phyloP scores from a whole-genome alignment of 352 stramenopile genomes.

The Phytopythium cucurbitacearum region DNA sequence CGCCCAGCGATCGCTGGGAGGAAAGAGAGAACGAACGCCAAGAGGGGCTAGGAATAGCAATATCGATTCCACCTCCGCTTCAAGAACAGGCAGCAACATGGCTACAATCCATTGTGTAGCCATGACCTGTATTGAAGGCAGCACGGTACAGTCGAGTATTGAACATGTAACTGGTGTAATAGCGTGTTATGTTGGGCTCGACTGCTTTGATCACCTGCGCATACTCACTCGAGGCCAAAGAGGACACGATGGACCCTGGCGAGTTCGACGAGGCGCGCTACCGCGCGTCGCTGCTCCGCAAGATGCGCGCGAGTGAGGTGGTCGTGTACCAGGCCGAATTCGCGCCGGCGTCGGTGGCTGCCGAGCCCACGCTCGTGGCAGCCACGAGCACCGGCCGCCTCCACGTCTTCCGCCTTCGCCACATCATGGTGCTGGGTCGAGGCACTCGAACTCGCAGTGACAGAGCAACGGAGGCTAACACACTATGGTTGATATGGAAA shows the following conservation, averaged over 20 bases:
- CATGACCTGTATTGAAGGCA: too few relatives aligned
- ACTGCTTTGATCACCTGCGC: too few relatives aligned
- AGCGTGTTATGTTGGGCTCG: too few relatives aligned
- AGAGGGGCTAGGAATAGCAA: too few relatives aligned
- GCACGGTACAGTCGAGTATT: too few relatives aligned
- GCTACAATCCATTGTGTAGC: too few relatives aligned
- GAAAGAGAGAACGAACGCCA: too few relatives aligned
- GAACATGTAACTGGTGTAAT: too few relatives aligned
- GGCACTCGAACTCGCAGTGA: not conserved
- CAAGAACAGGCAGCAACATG: too few relatives aligned
- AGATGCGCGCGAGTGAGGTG: conserved; percentile 47
- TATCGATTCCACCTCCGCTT: too few relatives aligned
- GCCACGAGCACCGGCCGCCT: conserved; percentile 59
- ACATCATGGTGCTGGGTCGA: conserved; percentile 24
- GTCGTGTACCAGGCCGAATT: conserved; percentile 58
- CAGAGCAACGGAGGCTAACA: not conserved
- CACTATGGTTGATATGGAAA: not conserved
- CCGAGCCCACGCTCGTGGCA: conserved; percentile 44
- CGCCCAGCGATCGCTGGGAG: too few relatives aligned
- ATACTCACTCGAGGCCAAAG: too few relatives aligned
- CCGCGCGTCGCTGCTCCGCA: conserved; percentile 39
- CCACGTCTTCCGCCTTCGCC: conserved; percentile 48
- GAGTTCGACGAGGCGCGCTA: conserved; percentile 53
- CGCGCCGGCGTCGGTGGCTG: conserved; percentile 19
- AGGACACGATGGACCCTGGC: conserved; percentile 40